Percentiles rank a stretch among this genome's conserved stretches.
Evolutionary conservation across 2,329 filamentous ascomycete species (phyloP).

Genomic region (Pyrenophora teres): DNA sequence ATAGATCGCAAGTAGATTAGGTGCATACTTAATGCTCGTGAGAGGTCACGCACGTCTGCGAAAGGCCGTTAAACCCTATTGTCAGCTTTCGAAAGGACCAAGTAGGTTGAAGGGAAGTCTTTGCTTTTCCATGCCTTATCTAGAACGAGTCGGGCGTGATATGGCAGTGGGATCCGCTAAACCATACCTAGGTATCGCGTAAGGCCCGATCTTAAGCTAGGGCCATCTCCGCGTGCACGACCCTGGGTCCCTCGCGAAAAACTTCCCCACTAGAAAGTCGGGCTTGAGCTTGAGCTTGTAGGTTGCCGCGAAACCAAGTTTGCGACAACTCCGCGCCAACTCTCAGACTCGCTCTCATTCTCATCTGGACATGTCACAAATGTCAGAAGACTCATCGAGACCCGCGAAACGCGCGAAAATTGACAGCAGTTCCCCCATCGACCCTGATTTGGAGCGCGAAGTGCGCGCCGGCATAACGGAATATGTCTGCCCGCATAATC

Average conservation of each 20-base stretch:
- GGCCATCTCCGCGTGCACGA: conserved; percentile 13
- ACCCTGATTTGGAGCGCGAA: conserved; percentile 49
- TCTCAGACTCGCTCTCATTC: not conserved
- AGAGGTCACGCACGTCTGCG: no score
- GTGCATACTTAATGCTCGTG: no score
- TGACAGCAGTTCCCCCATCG: conserved; percentile 27
- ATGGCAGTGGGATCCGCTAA: no score
- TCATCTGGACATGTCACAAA: conserved; percentile 19
- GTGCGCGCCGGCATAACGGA: conserved; percentile 63
- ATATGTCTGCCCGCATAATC: conserved; percentile 62
- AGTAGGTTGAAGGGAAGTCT: no score
- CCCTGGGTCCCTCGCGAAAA: conserved; percentile 31
- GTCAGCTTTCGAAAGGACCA: no score
- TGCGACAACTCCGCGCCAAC: not conserved
- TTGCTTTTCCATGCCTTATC: no score
- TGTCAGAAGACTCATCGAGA: conserved; percentile 22
- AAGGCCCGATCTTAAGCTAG: no score
- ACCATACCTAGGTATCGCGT: no score
- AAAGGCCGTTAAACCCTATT: no score
- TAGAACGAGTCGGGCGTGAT: no score
- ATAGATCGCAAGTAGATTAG: no score
- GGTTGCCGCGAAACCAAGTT: not conserved
- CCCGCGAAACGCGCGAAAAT: conserved; percentile 43
- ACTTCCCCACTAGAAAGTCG: conserved; percentile 32
- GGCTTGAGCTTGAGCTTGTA: conserved; percentile 3